Conservation (phyloP, 2,329 filamentous ascomycete genomes). For the Penicillium nordicum region DNA sequence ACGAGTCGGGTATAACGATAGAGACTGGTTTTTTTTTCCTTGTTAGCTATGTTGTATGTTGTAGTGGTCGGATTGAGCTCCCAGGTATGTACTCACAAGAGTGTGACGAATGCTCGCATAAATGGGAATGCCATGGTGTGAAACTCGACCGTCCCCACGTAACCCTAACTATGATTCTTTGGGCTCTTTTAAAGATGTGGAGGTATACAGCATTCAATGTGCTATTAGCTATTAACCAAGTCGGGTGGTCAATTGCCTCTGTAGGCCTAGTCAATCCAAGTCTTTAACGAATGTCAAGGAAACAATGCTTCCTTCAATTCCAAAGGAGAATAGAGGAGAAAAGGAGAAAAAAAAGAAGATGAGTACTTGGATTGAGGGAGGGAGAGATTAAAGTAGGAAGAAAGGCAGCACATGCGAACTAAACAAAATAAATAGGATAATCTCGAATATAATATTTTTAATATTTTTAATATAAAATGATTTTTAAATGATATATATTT, state of each 20-base stretch:
- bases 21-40: slow-evolving; percentile 45
- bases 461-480: not conserved
- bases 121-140: slow-evolving; percentile 38
- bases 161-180: not conserved
- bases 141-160: slow-evolving; percentile 1
- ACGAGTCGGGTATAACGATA: slow-evolving; percentile 84
- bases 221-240: not conserved
- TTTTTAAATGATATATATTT: not conserved
- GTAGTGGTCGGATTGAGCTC: slow-evolving; percentile 6
- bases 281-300: slow-evolving; percentile 26
- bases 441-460: slow-evolving; percentile 14
- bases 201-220: not conserved
- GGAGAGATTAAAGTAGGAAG: slow-evolving; percentile 21
- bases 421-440: slow-evolving; percentile 17
- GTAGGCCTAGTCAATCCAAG: not conserved
- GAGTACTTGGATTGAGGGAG: slow-evolving; percentile 11
- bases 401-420: slow-evolving; percentile 27
- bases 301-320: slow-evolving; percentile 19
- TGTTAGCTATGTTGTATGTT: not conserved
- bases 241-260: slow-evolving; percentile 6
- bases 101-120: slow-evolving; percentile 40
- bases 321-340: slow-evolving; percentile 14
- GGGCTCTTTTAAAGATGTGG: not conserved
- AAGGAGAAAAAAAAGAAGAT: slow-evolving; percentile 12
- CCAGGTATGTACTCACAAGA: slow-evolving; percentile 33